These are phyloP conservation scores for Phialocephala sp. DNA, from an alignment of 2,329 filamentous ascomycete genomes.

Conservation along the genomic window DNA sequence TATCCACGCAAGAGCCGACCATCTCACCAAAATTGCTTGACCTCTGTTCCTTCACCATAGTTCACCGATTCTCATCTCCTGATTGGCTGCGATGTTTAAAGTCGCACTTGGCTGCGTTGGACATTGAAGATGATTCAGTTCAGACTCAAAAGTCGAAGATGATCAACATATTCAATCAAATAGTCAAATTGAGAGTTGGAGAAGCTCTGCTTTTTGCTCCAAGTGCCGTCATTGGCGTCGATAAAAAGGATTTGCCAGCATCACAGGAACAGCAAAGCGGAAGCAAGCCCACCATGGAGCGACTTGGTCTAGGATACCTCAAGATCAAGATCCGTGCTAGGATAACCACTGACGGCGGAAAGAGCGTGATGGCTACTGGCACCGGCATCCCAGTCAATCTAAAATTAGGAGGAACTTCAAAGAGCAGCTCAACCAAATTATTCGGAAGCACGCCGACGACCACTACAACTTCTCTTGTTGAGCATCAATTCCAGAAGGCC, in stretches of 20 bases:
- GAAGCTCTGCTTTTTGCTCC: constrained; percentile 56
- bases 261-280: background rate
- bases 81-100: constrained; percentile 55
- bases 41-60: constrained; percentile 72
- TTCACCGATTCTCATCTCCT: constrained; percentile 74
- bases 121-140: constrained; percentile 37
- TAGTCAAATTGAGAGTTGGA: constrained; percentile 54
- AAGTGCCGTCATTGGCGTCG: constrained; percentile 47
- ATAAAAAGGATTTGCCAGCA: background rate
- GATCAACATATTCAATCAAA: constrained; percentile 48
- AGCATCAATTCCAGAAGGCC: background rate
- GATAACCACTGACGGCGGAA: constrained; percentile 51
- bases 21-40: constrained; percentile 72
- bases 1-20: constrained; percentile 80
- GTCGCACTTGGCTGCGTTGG: constrained; percentile 54
- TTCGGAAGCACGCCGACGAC: background rate
- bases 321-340: constrained; percentile 48
- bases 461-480: background rate
- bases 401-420: background rate
- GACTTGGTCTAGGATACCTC: constrained; percentile 43
- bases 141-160: constrained; percentile 25
- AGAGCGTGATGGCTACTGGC: constrained; percentile 44
- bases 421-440: background rate
- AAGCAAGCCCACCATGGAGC: constrained; percentile 21
- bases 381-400: background rate